Evolutionary conservation across 768 basidiomycete species (phyloP).

Genomic region (Serendipita sp.): DNA sequence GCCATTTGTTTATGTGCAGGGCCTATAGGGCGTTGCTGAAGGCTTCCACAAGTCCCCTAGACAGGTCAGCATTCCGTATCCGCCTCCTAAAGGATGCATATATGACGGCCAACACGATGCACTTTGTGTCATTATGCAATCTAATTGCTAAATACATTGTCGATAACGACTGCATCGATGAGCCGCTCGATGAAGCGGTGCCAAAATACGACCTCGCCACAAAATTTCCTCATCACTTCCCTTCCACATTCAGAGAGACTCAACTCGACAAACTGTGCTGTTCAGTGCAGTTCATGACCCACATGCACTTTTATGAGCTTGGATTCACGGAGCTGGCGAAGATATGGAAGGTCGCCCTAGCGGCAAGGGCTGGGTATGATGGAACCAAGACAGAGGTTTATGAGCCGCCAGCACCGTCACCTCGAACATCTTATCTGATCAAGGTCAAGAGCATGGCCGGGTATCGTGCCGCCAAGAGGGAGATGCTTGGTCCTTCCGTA

Average conservation of each 20-base stretch:
- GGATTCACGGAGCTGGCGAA: neutral
- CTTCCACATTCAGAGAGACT: neutral
- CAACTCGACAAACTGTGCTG: neutral
- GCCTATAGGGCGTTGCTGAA: too few relatives aligned
- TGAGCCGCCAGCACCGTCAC: neutral
- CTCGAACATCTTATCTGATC: neutral
- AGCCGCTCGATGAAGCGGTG: neutral
- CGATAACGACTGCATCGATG: neutral
- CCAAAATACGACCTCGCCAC: neutral
- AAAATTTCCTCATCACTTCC: neutral
- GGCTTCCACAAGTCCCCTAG: neutral
- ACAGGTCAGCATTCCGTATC: neutral
- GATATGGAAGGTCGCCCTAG: neutral
- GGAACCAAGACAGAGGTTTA: neutral
- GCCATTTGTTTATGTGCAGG: too few relatives aligned
- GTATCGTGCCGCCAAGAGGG: neutral
- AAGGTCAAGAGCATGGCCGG: neutral
- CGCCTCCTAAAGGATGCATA: neutral
- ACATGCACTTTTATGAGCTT: neutral
- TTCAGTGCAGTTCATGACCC: neutral
- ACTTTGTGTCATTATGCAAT: neutral
- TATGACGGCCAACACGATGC: neutral
- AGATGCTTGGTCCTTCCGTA: neutral
- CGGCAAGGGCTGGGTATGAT: neutral
- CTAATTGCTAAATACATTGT: neutral